phyloP scores from a whole-genome alignment of 2,329 filamentous ascomycete genomes.

The Sclerotinia nivalis region DNA sequence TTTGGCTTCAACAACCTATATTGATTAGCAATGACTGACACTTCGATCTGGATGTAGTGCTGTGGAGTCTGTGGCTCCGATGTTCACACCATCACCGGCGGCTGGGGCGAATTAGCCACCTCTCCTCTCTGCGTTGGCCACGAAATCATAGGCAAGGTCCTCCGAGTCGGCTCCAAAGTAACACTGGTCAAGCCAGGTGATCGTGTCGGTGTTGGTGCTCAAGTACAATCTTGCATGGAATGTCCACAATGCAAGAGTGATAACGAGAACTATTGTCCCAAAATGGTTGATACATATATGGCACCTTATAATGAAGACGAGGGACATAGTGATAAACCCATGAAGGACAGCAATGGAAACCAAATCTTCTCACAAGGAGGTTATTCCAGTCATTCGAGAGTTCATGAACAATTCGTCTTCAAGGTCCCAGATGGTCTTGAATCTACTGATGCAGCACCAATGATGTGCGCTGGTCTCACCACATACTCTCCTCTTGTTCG shows the following conservation, averaged over 20 bases:
- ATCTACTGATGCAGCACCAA: slow-evolving; percentile 58
- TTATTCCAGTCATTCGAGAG: slow-evolving; percentile 51
- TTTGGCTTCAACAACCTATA: too few relatives aligned
- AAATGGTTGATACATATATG: slow-evolving; percentile 34
- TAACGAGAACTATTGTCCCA: slow-evolving; percentile 38
- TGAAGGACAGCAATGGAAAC: slow-evolving; percentile 22
- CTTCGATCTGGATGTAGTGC: slow-evolving; percentile 7
- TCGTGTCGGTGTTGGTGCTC: slow-evolving; percentile 55
- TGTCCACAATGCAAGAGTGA: slow-evolving; percentile 53
- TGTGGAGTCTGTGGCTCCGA: slow-evolving; percentile 50
- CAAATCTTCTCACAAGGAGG: slow-evolving; percentile 52
- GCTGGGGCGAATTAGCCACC: slow-evolving; percentile 30
- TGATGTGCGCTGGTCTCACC: slow-evolving; percentile 78
- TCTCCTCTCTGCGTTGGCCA: slow-evolving; percentile 46
- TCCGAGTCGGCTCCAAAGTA: slow-evolving; percentile 62
- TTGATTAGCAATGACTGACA: not conserved
- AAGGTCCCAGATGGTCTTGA: slow-evolving; percentile 55
- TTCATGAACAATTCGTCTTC: slow-evolving; percentile 59
- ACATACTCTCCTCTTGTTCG: slow-evolving; percentile 68
- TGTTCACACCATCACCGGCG: slow-evolving; percentile 37
- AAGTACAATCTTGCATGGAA: slow-evolving; percentile 49
- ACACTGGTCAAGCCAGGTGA: slow-evolving; percentile 54
- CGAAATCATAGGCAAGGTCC: slow-evolving; percentile 49
- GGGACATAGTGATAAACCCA: slow-evolving; percentile 20
- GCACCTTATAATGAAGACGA: slow-evolving; percentile 31